phyloP scores from a whole-genome alignment of 2,329 filamentous ascomycete species.

The Fusarium hostae region DNA sequence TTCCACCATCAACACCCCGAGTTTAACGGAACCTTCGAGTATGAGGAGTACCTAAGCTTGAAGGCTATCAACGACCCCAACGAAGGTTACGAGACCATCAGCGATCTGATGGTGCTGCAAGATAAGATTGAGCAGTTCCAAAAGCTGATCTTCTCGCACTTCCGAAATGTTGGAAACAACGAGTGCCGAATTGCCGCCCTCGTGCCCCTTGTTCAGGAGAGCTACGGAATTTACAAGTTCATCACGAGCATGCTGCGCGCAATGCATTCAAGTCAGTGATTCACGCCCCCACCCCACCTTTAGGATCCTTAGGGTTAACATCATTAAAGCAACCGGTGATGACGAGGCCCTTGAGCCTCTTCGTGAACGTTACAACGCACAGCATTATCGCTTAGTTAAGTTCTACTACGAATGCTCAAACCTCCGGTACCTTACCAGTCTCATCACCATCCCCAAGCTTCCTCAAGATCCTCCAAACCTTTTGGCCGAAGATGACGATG shows the following conservation, averaged over 20 bases:
- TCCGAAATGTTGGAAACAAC: conserved; percentile 90
- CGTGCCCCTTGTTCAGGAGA: conserved; percentile 94
- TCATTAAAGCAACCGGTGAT: conserved; percentile 80
- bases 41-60: conserved; percentile 97
- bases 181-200: conserved; percentile 96
- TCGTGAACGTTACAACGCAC: conserved; percentile 88
- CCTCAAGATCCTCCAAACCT: conserved; percentile 94
- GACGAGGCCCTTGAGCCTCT: conserved; percentile 92
- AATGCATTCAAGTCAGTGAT: conserved; percentile 87
- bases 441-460: conserved; percentile 96
- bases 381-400: conserved; percentile 94
- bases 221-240: conserved; percentile 99
- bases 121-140: conserved; percentile 99
- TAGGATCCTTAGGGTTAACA: conserved; percentile 35
- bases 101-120: conserved; percentile 94
- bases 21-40: conserved; percentile 99
- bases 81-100: conserved; percentile 96
- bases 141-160: conserved; percentile 97
- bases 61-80: conserved; percentile 99
- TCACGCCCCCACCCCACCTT: background rate
- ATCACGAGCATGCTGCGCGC: conserved; percentile 99
- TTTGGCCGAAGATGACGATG: conserved; percentile 83
- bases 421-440: conserved; percentile 91
- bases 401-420: conserved; percentile 99
- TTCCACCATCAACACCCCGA: conserved; percentile 97